Conservation (phyloP, 345 rosid species). For the Acer campestre region DNA sequence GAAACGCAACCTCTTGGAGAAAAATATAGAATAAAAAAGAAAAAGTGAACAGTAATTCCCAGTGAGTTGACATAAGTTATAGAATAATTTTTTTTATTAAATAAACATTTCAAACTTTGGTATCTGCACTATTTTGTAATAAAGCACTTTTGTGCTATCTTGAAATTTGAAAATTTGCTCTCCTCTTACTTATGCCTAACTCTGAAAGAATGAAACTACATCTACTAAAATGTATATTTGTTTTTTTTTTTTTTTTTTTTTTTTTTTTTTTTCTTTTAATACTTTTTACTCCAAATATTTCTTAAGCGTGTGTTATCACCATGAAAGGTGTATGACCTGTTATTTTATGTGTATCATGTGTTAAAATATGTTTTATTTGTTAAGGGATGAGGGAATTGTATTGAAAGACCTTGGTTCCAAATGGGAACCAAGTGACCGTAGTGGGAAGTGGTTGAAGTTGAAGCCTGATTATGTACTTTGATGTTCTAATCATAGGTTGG, state of each 20-base stretch:
- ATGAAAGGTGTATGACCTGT: not conserved
- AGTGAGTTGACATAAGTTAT: not conserved
- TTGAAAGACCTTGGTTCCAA: conserved; percentile 87
- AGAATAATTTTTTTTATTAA: not conserved
- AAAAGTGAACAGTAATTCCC: not conserved
- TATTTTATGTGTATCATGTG: conserved; percentile 6
- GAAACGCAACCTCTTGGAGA: not conserved
- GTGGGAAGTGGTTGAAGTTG: conserved; percentile 97
- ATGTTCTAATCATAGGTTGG: conserved; percentile 89
- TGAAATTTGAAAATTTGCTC: not conserved
- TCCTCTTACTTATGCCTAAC: not conserved
- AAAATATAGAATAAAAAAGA: not conserved
- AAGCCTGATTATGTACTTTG: conserved; percentile 86
- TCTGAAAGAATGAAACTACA: not conserved
- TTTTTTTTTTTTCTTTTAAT: too few relatives aligned
- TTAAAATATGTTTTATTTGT: not conserved
- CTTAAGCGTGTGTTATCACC: not conserved
- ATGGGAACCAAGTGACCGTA: conserved; percentile 98
- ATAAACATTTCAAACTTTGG: not conserved
- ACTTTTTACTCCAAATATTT: not conserved
- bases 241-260: not conserved
- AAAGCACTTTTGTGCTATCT: not conserved
- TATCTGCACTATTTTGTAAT: not conserved
- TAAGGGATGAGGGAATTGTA: conserved; percentile 90
- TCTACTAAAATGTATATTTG: not conserved